Evolutionary conservation across 495 filamentous ascomycete genomes (phyloP), one percentile per base, ranked within the genome.

Genomic region (Xanthoparmelia taractica): DNA sequence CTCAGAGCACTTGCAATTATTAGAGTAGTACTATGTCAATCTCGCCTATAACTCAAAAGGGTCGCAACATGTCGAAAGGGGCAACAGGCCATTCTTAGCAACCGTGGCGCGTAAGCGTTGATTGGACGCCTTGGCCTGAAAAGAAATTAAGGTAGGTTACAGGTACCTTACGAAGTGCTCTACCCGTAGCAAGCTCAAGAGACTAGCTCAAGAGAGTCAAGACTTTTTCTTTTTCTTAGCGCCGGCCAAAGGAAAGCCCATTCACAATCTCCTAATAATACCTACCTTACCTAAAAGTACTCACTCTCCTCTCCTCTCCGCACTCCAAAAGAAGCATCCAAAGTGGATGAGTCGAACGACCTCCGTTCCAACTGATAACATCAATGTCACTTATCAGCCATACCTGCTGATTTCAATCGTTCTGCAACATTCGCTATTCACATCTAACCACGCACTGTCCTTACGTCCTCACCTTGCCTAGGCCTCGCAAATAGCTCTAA

Each of bases 391-490:
- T 37, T 45, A 36, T 43, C 60, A 62, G 60, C 60, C 27, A 13
- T 33, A 38, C 55, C 10, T 62, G 50, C 48, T 62, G 60, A 62
- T 62, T 57, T 43, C 60, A 56, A 20, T 62, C 60, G 11, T 62
- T 62, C 23, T 37, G 33, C 23, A 57, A 57, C 17, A 36, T 31
- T 33, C 41, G 25, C 48, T 23, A 23, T 7, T 27, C 54, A 40
- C 8, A 31, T 29, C 3, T 8, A 40, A 40, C 5, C 48, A 41
- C 27, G 13, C 48, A 57, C 47, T 61, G 29, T 62, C 60, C 50
- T 62, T 62, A 62, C 60, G 60, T 40, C 25, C 27, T 45, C n/a
- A 37, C 47, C 47, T 17, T 41, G 37, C 47, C 40, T 40, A 41
- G 33, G 50, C 18, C 37, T 50, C 34, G 31, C 37, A 23, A 29